Evolutionary conservation across 163 green algal genomes (phyloP).

Genomic region (Prototheca cutis): DNA sequence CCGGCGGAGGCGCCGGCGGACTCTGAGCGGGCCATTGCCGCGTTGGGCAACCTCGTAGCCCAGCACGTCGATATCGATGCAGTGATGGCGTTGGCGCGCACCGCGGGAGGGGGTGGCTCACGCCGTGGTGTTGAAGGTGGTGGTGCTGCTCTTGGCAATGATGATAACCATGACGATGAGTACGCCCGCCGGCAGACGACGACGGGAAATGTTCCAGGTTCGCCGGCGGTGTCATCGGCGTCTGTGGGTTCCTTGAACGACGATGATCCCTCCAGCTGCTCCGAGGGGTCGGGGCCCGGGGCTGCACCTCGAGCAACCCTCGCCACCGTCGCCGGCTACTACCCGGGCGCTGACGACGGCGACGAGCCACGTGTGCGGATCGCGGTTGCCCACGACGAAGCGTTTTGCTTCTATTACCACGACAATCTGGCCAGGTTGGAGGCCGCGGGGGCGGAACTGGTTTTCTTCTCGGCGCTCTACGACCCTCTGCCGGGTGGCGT

Average conservation of each 20-base stretch:
- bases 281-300: too few relatives aligned
- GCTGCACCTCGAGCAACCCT: too few relatives aligned
- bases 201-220: too few relatives aligned
- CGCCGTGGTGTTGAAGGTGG: neutral
- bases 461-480: slow-evolving; percentile 74
- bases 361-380: slow-evolving; percentile 32
- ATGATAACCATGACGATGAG: too few relatives aligned
- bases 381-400: slow-evolving; percentile 68
- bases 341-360: neutral
- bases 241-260: neutral
- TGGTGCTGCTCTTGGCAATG: neutral
- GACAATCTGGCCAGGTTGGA: slow-evolving; percentile 64
- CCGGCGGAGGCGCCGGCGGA: slow-evolving; percentile 24
- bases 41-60: slow-evolving; percentile 34
- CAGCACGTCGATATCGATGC: slow-evolving; percentile 47
- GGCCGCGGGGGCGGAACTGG: slow-evolving; percentile 59
- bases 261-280: too few relatives aligned
- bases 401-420: slow-evolving; percentile 81
- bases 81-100: slow-evolving; percentile 37
- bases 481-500: slow-evolving; percentile 53
- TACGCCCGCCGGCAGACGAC: too few relatives aligned
- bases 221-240: too few relatives aligned
- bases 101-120: neutral
- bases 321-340: too few relatives aligned
- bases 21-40: slow-evolving; percentile 13